phyloP scores from a whole-genome alignment of 345 rosid genomes.

The Sonneratia caseolaris region DNA sequence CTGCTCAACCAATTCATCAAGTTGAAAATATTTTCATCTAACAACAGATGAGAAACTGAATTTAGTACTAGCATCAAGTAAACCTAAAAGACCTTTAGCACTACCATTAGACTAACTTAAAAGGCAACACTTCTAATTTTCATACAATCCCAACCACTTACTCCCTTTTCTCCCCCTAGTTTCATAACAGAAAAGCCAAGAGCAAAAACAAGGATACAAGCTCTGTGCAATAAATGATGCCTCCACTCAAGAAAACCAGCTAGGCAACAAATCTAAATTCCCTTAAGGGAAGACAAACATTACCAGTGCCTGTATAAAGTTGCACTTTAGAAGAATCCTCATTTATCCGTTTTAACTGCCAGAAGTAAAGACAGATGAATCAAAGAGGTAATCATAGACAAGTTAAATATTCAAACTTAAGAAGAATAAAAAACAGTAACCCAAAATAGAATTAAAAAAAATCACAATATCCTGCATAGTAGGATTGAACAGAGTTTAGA shows the following conservation, averaged over 20 bases:
- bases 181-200: slow-evolving; percentile 3
- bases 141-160: background rate
- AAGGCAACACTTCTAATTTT: background rate
- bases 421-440: slow-evolving; percentile 17
- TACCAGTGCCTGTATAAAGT: slow-evolving; percentile 69
- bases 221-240: background rate
- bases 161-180: background rate
- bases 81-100: slow-evolving; percentile 1
- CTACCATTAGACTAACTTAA: background rate
- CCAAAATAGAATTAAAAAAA: slow-evolving; percentile 9
- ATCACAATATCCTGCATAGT: background rate
- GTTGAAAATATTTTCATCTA: slow-evolving; percentile 58
- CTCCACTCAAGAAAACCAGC: background rate
- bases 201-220: background rate
- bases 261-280: slow-evolving; percentile 18
- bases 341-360: slow-evolving; percentile 81
- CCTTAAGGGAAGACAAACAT: slow-evolving; percentile 37
- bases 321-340: slow-evolving; percentile 69
- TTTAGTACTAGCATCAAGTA: slow-evolving; percentile 29
- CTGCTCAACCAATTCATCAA: slow-evolving; percentile 50
- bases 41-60: slow-evolving; percentile 44
- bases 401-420: slow-evolving; percentile 1
- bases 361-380: slow-evolving; percentile 74
- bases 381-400: slow-evolving; percentile 31
- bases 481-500: background rate